phyloP scores from a whole-genome alignment of 1,284 basidiomycete species.

The Cryptococcus neoformans region DNA sequence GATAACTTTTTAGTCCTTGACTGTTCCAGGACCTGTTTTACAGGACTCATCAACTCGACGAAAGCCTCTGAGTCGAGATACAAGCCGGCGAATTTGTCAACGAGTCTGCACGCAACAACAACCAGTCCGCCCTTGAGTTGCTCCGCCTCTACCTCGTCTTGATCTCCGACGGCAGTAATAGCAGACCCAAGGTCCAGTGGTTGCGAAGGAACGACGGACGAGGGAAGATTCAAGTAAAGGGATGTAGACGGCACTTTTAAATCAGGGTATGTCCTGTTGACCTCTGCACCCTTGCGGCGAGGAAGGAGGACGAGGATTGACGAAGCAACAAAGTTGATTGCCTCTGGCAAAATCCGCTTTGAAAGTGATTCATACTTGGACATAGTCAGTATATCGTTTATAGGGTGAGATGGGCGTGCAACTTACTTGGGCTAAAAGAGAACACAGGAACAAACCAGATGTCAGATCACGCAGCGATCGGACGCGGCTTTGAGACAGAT shows the following conservation, averaged over 20 bases:
- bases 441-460: constrained; percentile 85
- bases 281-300: constrained; percentile 43
- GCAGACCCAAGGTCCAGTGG: constrained; percentile 25
- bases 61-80: constrained; percentile 77
- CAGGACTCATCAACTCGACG: constrained; percentile 74
- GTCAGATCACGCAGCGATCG: constrained; percentile 71
- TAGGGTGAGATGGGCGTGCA: background rate
- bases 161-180: constrained; percentile 13
- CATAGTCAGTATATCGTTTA: background rate
- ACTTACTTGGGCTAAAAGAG: constrained; percentile 60
- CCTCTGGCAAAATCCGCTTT: constrained; percentile 87
- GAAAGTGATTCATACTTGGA: constrained; percentile 78
- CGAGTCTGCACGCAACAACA: constrained; percentile 60
- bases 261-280: constrained; percentile 69
- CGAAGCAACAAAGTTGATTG: constrained; percentile 74
- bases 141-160: constrained; percentile 48
- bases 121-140: constrained; percentile 55
- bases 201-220: constrained; percentile 20
- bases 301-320: constrained; percentile 70
- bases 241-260: constrained; percentile 49
- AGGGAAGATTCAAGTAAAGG: constrained; percentile 21
- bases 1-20: constrained; percentile 57
- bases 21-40: constrained; percentile 59
- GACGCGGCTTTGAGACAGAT: constrained; percentile 80
- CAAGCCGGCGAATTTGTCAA: constrained; percentile 66